Percentiles rank a stretch among this genome's conserved stretches.
phyloP scores from a whole-genome alignment of 192 early-diverging fungal genomes.

The Backusella sp. region DNA sequence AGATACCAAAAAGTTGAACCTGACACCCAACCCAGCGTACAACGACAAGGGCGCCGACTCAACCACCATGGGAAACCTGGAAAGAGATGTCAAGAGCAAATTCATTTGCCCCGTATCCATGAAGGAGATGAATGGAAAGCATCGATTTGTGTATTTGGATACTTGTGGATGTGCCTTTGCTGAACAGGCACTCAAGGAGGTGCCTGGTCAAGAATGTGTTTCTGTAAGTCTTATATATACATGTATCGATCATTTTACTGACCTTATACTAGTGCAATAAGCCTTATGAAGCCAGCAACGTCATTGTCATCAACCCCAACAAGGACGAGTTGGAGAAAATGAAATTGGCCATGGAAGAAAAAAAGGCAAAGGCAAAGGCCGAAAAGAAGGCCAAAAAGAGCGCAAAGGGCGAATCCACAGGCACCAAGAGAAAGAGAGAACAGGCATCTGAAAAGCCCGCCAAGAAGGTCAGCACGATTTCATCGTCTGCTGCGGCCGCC shows the following conservation, averaged over 20 bases:
- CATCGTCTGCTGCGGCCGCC: constrained; percentile 39
- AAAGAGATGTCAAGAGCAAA: constrained; percentile 48
- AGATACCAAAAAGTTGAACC: constrained; percentile 67
- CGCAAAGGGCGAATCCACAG: constrained; percentile 27
- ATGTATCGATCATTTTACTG: background rate
- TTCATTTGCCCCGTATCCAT: constrained; percentile 81
- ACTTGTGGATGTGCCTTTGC: constrained; percentile 82
- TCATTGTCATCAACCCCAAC: constrained; percentile 70
- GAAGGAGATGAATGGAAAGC: constrained; percentile 87
- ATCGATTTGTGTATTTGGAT: constrained; percentile 58
- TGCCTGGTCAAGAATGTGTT: constrained; percentile 62
- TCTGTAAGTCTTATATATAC: constrained; percentile 37
- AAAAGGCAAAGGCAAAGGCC: constrained; percentile 47
- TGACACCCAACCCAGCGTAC: constrained; percentile 67
- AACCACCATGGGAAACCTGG: constrained; percentile 49
- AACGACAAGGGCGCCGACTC: constrained; percentile 36
- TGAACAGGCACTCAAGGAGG: constrained; percentile 71
- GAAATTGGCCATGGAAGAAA: constrained; percentile 50
- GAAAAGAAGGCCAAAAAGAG: constrained; percentile 47
- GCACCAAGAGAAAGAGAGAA: constrained; percentile 37
- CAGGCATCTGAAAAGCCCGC: constrained; percentile 5
- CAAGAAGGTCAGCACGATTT: constrained; percentile 23
- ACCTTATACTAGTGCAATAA: constrained; percentile 54
- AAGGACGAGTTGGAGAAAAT: constrained; percentile 62
- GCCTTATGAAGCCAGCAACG: constrained; percentile 53